A percentile compares a stretch with the other conserved stretches of the same genome.
Evolutionary conservation across 225 moss, liverwort and hornwort genomes (phyloP).

Genomic region (Ulota crispa): DNA sequence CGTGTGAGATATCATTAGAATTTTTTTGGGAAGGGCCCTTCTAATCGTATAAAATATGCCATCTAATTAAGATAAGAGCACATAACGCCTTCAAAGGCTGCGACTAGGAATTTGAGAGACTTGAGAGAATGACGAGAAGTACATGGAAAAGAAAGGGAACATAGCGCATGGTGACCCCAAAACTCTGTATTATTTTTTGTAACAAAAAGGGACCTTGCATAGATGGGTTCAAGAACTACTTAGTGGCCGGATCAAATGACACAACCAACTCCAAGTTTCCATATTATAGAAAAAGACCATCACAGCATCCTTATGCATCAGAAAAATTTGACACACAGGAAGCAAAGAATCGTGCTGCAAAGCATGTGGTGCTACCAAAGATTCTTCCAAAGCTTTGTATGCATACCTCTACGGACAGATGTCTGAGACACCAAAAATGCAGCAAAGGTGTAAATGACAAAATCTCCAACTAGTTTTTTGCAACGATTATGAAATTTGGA

Average conservation of each 20-base stretch:
- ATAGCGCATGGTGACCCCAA: too few relatives aligned
- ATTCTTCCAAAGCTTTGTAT: not conserved
- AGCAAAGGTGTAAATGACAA: not conserved
- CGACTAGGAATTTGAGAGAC: too few relatives aligned
- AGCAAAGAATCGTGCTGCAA: slow-evolving; percentile 15
- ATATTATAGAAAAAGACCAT: not conserved
- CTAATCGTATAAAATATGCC: too few relatives aligned
- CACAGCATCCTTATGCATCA: slow-evolving; percentile 10
- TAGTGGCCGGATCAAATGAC: not conserved
- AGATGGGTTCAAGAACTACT: not conserved
- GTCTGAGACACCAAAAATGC: not conserved
- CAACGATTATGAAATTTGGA: not conserved
- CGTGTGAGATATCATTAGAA: too few relatives aligned
- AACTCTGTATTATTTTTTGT: not conserved
- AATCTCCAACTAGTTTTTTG: not conserved
- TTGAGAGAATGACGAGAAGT: too few relatives aligned
- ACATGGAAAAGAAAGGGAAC: too few relatives aligned
- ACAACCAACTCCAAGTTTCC: not conserved
- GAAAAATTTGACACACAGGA: not conserved
- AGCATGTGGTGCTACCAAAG: not conserved
- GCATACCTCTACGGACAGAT: slow-evolving; percentile 6
- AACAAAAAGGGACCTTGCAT: not conserved
- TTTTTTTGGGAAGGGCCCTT: too few relatives aligned
- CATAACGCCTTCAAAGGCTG: too few relatives aligned
- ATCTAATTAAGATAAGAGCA: too few relatives aligned